Percentiles rank a stretch among this genome's conserved stretches.
These are phyloP conservation scores for Pythium vanterpoolii DNA, from an alignment of 352 stramenopile species.

Conservation along the genomic window DNA sequence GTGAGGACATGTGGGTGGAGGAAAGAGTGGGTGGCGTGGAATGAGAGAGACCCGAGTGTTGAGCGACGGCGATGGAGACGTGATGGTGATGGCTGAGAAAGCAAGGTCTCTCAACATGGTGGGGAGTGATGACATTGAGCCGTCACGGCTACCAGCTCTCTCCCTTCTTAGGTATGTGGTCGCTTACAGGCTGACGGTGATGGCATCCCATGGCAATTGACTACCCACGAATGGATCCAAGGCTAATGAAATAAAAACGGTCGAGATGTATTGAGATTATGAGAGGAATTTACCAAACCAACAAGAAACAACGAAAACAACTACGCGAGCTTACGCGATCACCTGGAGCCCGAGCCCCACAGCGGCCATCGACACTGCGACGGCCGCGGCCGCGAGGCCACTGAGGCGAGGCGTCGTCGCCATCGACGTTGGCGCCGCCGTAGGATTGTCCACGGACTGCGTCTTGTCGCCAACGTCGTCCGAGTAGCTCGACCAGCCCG, in stretches of 20 bases:
- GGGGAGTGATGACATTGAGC: background rate
- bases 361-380: background rate
- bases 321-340: background rate
- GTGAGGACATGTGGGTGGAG: background rate
- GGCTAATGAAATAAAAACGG: background rate
- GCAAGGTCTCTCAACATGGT: background rate
- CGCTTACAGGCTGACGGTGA: too few relatives aligned
- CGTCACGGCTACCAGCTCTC: background rate
- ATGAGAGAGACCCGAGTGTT: background rate
- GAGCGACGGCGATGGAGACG: background rate
- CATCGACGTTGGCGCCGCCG: background rate
- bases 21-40: background rate
- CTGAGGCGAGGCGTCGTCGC: background rate
- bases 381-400: background rate
- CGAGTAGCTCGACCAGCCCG: constrained; percentile 11
- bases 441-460: background rate
- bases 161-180: too few relatives aligned
- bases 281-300: background rate
- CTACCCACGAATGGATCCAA: too few relatives aligned
- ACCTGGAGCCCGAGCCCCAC: background rate
- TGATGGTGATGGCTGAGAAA: background rate
- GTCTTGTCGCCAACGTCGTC: constrained; percentile 5
- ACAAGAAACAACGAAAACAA: background rate
- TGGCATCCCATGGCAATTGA: too few relatives aligned
- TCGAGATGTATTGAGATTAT: background rate